Conservation (phyloP, 768 basidiomycete species). For the Auricularia sp. region DNA sequence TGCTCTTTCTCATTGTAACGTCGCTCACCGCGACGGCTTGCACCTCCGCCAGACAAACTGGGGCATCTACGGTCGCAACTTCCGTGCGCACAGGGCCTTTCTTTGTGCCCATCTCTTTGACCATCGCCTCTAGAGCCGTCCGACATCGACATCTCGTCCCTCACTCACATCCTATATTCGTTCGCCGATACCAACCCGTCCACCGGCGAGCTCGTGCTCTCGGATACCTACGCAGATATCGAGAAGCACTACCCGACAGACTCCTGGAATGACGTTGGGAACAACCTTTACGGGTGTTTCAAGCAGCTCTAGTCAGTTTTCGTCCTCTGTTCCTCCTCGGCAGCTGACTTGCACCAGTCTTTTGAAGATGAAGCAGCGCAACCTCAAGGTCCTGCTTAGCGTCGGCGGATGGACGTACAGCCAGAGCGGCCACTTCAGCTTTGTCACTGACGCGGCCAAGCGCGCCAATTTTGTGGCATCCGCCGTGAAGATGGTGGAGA, state of each 20-base stretch:
- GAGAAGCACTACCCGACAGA: constrained; percentile 80
- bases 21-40: no score
- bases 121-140: constrained; percentile 41
- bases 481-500: constrained; percentile 54
- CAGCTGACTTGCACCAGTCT: neutral
- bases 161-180: constrained; percentile 73
- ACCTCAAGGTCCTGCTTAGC: constrained; percentile 42
- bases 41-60: constrained; percentile 4
- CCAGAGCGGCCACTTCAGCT: constrained; percentile 55
- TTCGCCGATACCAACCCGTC: constrained; percentile 63
- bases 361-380: constrained; percentile 32
- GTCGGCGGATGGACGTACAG: constrained; percentile 64
- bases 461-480: constrained; percentile 49
- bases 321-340: constrained; percentile 22
- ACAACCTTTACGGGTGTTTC: constrained; percentile 71
- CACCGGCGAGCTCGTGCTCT: constrained; percentile 53
- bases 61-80: constrained; percentile 57
- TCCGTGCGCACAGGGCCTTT: constrained; percentile 51
- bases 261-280: constrained; percentile 84
- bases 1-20: neutral
- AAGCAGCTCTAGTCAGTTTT: constrained; percentile 82
- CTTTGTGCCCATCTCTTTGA: constrained; percentile 15
- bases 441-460: constrained; percentile 40
- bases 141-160: constrained; percentile 42
- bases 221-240: constrained; percentile 67